Percentiles rank a stretch among this genome's conserved stretches.
Conservation (phyloP, 2,329 filamentous ascomycete species). For the Teratosphaeria zuluensis region DNA sequence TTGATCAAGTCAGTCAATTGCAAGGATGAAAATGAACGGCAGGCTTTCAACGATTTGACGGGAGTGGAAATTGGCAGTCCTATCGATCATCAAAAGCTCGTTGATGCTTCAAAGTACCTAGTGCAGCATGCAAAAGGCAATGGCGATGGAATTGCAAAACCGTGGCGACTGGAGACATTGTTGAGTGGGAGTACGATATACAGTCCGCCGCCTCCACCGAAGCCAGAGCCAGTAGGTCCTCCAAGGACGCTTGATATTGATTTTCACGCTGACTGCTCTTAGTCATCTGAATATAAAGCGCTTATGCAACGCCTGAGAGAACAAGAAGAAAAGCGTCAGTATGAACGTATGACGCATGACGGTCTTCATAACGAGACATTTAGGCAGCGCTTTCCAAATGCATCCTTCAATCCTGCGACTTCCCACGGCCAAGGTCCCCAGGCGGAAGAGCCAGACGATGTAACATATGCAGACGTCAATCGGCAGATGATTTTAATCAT, state of each 20-base stretch:
- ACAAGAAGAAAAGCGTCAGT: constrained; percentile 72
- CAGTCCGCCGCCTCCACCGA: constrained; percentile 67
- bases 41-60: constrained; percentile 6
- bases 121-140: constrained; percentile 18
- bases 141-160: constrained; percentile 3
- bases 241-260: not conserved
- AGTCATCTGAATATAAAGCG: constrained; percentile 75
- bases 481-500: constrained; percentile 76
- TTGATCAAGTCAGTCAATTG: constrained; percentile 4
- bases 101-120: constrained; percentile 51
- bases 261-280: constrained; percentile 4
- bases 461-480: constrained; percentile 64
- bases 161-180: constrained; percentile 55
- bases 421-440: constrained; percentile 24
- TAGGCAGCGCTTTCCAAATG: constrained; percentile 48
- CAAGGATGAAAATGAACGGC: constrained; percentile 2
- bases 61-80: constrained; percentile 48
- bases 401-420: constrained; percentile 28
- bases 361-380: constrained; percentile 48
- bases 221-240: constrained; percentile 59
- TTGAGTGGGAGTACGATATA: constrained; percentile 65
- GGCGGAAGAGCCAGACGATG: constrained; percentile 48
- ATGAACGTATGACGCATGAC: constrained; percentile 69
- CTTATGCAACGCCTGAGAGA: constrained; percentile 77
- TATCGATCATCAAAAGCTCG: constrained; percentile 60